Evolutionary conservation across 306 rosid genomes (phyloP).

Genomic region (Lathyrus aphaca): DNA sequence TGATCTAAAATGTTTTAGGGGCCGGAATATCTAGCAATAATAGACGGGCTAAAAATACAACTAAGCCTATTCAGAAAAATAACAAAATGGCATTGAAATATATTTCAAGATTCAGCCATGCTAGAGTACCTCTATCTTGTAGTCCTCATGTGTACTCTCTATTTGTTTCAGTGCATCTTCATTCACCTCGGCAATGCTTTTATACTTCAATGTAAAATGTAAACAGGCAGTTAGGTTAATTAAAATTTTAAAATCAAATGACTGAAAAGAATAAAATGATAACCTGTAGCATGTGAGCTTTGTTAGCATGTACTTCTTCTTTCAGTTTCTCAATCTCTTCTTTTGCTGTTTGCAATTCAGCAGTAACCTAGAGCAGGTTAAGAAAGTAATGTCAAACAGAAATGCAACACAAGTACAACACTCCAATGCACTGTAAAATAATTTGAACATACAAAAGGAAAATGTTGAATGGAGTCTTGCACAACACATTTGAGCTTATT

Average conservation of each 20-base stretch:
- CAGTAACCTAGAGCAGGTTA: slow-evolving; percentile 52
- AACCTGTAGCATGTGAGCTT: slow-evolving; percentile 94
- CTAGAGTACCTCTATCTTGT: slow-evolving; percentile 73
- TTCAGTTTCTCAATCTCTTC: slow-evolving; percentile 76
- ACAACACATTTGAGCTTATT: neutral
- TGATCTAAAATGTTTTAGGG: neutral
- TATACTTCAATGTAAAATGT: slow-evolving; percentile 61
- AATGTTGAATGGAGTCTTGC: neutral
- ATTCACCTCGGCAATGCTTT: slow-evolving; percentile 90
- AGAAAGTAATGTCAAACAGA: slow-evolving; percentile 30
- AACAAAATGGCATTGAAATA: slow-evolving; percentile 3
- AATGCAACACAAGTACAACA: slow-evolving; percentile 17
- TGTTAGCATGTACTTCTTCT: slow-evolving; percentile 77
- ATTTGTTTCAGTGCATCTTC: slow-evolving; percentile 91
- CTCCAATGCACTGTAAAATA: slow-evolving; percentile 6
- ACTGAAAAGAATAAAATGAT: slow-evolving; percentile 20
- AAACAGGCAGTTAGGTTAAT: slow-evolving; percentile 35
- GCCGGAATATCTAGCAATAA: neutral
- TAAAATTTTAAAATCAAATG: slow-evolving; percentile 4
- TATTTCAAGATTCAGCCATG: slow-evolving; percentile 22
- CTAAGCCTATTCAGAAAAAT: neutral
- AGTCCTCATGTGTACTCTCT: slow-evolving; percentile 69
- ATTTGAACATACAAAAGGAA: neutral
- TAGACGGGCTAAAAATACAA: neutral
- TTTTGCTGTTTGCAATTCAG: slow-evolving; percentile 65